Base-by-base conservation (phyloP, 169 alveolate species). In the Plasmodium gonderi region DNA sequence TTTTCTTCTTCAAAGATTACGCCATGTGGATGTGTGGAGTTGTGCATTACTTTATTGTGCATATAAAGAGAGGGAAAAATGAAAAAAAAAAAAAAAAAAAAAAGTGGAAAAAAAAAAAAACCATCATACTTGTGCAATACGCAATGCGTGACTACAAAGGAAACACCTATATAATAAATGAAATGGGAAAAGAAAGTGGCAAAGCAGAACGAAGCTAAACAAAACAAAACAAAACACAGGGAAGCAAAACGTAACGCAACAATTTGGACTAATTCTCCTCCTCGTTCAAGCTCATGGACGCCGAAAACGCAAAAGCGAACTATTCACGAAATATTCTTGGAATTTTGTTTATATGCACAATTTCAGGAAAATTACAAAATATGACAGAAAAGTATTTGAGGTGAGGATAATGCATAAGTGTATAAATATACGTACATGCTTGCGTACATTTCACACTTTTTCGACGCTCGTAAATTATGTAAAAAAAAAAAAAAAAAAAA, bases 81-180 rank as follows among this genome's bases (percentile, higher is more conserved):
- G 17, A 14, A 51, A 17, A 60, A 60, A 60, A 60, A 60, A 60
- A 54, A 54, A 54, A 54, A 54, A 54, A 60, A 60, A 60, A 60
- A n/a, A 60, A 60, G n/a, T n/a, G n/a, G n/a, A 54, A 54, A 54
- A 54, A 54, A 60, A 60, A 60, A 60, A n/a, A 60, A 60, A 60
- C 17, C 36, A 36, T 36, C 26, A 23, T 36, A 60, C 26, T 60
- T 20, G 72, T 60, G 72, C 26, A 60, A 23, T n/a, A n/a, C 38
- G 72, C 72, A 60, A 54, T 60, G 33, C n/a, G n/a, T 4, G 8
- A 60, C 26, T 14, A 36, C 12, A 60, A 60, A n/a, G n/a, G n/a
- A 60, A 60, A 6, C 36, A 60, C 1, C 72, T 60, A 60, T 23
- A 17, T 23, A 54, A 14, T 20, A 60, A 17, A 36, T n/a, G 26